Percentiles rank a stretch among this genome's conserved stretches.
Conservation (phyloP, 148 eudicot genomes). For the Heliamphora exappendiculata region DNA sequence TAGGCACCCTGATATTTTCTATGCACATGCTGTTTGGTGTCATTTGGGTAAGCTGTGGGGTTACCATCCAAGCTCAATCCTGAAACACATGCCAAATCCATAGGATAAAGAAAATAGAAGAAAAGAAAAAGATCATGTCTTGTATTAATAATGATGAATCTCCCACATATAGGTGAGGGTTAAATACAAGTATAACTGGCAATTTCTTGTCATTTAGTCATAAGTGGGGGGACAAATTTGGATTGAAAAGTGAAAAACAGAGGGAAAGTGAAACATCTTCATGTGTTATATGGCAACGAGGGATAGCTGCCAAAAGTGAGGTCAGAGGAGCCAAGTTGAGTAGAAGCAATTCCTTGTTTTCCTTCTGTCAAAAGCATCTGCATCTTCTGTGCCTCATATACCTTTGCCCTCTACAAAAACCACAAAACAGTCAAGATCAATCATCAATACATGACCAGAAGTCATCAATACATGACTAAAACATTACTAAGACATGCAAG, state of each 20-base stretch:
- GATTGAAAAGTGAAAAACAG: not conserved
- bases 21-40: not conserved
- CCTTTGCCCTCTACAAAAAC: slow-evolving; percentile 51
- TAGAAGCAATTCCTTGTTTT: slow-evolving; percentile 28
- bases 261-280: not conserved
- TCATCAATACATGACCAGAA: too few species aligned
- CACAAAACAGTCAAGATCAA: slow-evolving; percentile 9
- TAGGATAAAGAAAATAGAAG: not conserved
- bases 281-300: slow-evolving; percentile 23
- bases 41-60: not conserved
- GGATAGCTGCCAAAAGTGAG: slow-evolving; percentile 11
- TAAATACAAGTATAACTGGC: not conserved
- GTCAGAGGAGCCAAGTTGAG: slow-evolving; percentile 52
- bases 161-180: not conserved
- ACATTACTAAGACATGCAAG: too few species aligned
- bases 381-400: slow-evolving; percentile 41
- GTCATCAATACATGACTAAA: too few species aligned
- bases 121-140: not conserved
- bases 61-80: not conserved
- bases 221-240: not conserved
- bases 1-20: not conserved
- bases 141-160: not conserved
- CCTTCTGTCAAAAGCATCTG: slow-evolving; percentile 31
- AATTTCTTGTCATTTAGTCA: not conserved
- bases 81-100: not conserved